These are phyloP conservation scores for Coprinopsis strossmayeri DNA, from an alignment of 768 basidiomycete species.

Conservation along the genomic window DNA sequence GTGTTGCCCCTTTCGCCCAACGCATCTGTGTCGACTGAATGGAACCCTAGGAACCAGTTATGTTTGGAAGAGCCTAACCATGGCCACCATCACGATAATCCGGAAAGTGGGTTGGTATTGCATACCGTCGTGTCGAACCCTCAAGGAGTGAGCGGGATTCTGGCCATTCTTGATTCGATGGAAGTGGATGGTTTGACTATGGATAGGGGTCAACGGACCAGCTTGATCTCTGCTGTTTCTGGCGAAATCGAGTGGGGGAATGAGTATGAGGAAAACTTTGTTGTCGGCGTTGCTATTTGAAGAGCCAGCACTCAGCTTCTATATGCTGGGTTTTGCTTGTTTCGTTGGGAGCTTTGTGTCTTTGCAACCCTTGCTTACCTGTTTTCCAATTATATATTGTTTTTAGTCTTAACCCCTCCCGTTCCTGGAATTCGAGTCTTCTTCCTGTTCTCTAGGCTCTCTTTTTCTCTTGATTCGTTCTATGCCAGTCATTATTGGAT, in stretches of 20 bases:
- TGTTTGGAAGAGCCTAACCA: too few relatives aligned
- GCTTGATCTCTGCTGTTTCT: not conserved
- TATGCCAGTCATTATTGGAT: too few relatives aligned
- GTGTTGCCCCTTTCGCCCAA: not conserved
- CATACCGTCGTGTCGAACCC: not conserved
- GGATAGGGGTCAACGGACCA: not conserved
- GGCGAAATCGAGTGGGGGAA: not conserved
- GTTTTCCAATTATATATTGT: too few relatives aligned
- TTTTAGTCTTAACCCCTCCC: too few relatives aligned
- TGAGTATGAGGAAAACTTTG: not conserved
- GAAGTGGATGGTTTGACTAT: not conserved
- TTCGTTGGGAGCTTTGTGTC: not conserved
- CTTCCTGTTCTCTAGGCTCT: too few relatives aligned
- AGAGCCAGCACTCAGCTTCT: too few relatives aligned
- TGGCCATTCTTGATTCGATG: slow-evolving; percentile 8
- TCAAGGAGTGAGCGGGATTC: slow-evolving; percentile 6
- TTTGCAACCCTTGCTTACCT: not conserved
- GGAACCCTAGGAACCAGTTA: too few relatives aligned
- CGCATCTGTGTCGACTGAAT: too few relatives aligned
- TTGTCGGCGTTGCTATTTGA: not conserved
- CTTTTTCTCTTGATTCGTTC: too few relatives aligned
- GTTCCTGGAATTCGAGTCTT: too few relatives aligned
- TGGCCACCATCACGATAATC: too few relatives aligned
- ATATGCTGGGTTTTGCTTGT: not conserved
- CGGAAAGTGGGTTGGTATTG: not conserved